Base-by-base conservation (phyloP, 768 basidiomycete species). In the Trametes villosa region DNA sequence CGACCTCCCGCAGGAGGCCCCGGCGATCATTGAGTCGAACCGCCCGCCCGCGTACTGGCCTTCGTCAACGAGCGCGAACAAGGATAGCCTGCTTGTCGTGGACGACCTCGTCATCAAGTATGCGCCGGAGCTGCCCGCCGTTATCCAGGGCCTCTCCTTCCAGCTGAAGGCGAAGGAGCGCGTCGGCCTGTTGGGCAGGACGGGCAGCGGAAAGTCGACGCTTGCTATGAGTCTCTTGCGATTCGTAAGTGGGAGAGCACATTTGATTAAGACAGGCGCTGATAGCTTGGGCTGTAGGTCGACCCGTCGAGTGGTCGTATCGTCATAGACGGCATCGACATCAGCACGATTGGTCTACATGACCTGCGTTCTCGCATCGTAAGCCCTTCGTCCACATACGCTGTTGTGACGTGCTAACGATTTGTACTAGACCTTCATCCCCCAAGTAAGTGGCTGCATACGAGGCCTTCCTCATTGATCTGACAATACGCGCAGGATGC, bases 1-100 rank as follows among this genome's bases (percentile, higher is more conserved):
- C 26, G 84, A 92, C 52, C 80, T 97, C 6, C 93, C 93, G 0
- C 92, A 94, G 71, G 94, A 96, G 70, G 89, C 95, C 0, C 86
- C 92, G 2, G 80, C 87, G 0, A 69, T 89, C 59, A 88, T 94
- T 49, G 88, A 93, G 64, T 81, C 82, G 0, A 83, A 82, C 57
- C 84, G 91, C 8, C 88, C 87, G 1, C 95, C 95, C 0, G 95
- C 94, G 0, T 95, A 95, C 68, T 97, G 95, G 95, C 95, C 95
- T 0, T 93, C 93, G 0, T 86, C 81, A 59, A 78, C 86, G 18
- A 82, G 79, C 48, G 57, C 67, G 31, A 71, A 74, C 49, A 76
- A 82, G 9, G 78, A 86, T 29, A 70, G 79, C 4, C 76, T 96
- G 26, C 68, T 97, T 30, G 73, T 75, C 1, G 90, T 92, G 0